Evolutionary conservation across 1,139 yeast species (phyloP).

Genomic region (Magnusiomyces fungicola): DNA sequence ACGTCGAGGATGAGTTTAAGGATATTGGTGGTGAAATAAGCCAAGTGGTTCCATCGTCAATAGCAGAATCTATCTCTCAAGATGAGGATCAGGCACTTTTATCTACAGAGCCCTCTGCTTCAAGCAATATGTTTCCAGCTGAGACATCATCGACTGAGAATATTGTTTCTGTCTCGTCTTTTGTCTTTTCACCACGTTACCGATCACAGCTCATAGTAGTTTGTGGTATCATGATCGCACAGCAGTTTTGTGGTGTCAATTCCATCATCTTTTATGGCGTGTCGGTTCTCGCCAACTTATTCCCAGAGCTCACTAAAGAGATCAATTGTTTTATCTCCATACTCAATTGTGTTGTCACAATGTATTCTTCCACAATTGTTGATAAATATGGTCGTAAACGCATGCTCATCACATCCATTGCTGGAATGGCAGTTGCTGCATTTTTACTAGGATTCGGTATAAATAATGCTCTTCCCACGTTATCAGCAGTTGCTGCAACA

Average conservation of each 20-base stretch:
- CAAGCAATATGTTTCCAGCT: no score
- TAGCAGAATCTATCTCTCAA: no score
- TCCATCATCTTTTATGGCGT: conserved; percentile 91
- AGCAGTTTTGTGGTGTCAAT: conserved; percentile 89
- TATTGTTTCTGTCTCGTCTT: conserved; percentile 28
- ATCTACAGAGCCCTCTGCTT: no score
- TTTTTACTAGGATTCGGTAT: conserved; percentile 63
- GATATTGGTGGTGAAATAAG: conserved; percentile 4
- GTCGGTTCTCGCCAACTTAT: conserved; percentile 57
- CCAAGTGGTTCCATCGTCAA: no score
- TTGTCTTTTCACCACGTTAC: conserved; percentile 46
- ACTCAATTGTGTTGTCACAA: conserved; percentile 66
- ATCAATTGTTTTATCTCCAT: conserved; percentile 70
- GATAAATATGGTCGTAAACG: conserved; percentile 75
- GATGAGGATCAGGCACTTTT: no score
- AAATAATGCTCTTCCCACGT: conserved; percentile 38
- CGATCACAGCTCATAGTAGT: conserved; percentile 57
- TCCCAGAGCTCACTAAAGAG: conserved; percentile 62
- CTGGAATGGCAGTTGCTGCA: conserved; percentile 63
- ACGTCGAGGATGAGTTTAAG: conserved; percentile 25
- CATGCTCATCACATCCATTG: conserved; percentile 54
- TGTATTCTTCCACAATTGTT: conserved; percentile 60
- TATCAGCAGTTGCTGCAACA: conserved; percentile 62
- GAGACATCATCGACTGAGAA: no score
- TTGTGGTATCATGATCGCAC: conserved; percentile 71